Base-by-base conservation (phyloP, 805 yeast species). In the Candida ficus region DNA sequence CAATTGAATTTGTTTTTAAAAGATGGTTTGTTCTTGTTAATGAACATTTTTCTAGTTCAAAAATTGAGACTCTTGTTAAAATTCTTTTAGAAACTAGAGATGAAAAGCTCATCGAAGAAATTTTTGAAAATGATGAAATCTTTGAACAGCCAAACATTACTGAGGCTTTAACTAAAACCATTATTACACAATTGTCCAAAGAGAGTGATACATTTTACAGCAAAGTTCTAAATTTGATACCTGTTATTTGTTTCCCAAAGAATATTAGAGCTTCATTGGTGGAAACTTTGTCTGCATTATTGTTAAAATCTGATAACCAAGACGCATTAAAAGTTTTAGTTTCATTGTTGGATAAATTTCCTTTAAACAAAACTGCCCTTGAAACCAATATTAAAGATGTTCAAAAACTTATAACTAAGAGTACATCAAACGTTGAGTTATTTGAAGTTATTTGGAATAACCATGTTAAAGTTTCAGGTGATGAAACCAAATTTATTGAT, bases 21-120 rank as follows among this genome's bases (percentile, higher is more conserved):
- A 73, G 86, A 50, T 83, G 88, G 88, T 51, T 70, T 29, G 71
- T 80, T 1, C 43, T 81, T 1, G 40, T 70, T 30, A 64, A 75
- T 48, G 35, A 43, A 6, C 46, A 60, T 34, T 65, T 73, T 48
- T 29, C 57, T 0, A 44, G 50, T 12, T 52, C 58, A 0, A 56
- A 64, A 6, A 48, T 73, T 5, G 33, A 48, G 1, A 4, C 27
- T 2, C 32, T 76, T 5, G 52, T 70, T 1, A 22, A 39, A 3
- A 33, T 45, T 0, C n/a, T 48, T 0, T 46, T 74, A 4, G 7
- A 14, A 1, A 47, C 70, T 13, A 29, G 54, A 2, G 42, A 54
- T 3, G 43, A 52, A 4, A 31, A 38, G 0, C 29, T 61, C 5
- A 29, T 68, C 3, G 21, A 32, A 0, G 21, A 41, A 2, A 28